Percentiles rank a stretch among this genome's conserved stretches.
Evolutionary conservation across 495 filamentous ascomycete species (phyloP).

Genomic region (Penicillium angulare): DNA sequence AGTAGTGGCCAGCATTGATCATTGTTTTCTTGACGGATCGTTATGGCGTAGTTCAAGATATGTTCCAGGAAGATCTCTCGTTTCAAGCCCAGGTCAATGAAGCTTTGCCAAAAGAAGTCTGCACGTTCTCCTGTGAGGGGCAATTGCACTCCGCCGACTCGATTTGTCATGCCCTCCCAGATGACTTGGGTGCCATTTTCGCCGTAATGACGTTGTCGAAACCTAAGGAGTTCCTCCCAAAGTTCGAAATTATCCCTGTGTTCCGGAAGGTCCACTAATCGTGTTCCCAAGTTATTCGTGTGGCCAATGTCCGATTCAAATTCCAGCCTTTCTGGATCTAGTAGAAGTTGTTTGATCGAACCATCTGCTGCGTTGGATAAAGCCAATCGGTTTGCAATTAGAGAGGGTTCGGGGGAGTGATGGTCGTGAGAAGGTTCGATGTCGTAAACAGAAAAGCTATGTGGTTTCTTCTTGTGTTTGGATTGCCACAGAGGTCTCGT

Average conservation of each 20-base stretch:
- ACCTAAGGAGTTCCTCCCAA: slow-evolving; percentile 65
- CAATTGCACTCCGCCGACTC: slow-evolving; percentile 39
- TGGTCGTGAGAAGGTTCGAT: slow-evolving; percentile 17
- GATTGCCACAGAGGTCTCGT: neutral
- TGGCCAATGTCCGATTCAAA: slow-evolving; percentile 55
- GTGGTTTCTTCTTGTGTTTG: slow-evolving; percentile 13
- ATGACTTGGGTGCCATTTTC: slow-evolving; percentile 56
- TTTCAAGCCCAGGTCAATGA: slow-evolving; percentile 49
- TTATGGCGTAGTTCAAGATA: slow-evolving; percentile 54
- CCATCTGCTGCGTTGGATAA: neutral
- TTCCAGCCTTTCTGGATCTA: slow-evolving; percentile 36
- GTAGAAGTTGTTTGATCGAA: slow-evolving; percentile 11
- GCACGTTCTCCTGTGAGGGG: slow-evolving; percentile 49
- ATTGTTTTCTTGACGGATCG: slow-evolving; percentile 45
- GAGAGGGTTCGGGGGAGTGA: neutral
- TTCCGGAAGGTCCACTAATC: slow-evolving; percentile 54
- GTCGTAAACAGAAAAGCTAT: slow-evolving; percentile 31
- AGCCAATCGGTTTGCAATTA: neutral
- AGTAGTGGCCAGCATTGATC: slow-evolving; percentile 45
- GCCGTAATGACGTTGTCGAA: slow-evolving; percentile 59
- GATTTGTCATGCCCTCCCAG: slow-evolving; percentile 58
- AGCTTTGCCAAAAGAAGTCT: slow-evolving; percentile 55
- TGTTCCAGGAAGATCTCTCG: slow-evolving; percentile 47
- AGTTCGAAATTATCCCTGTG: slow-evolving; percentile 53
- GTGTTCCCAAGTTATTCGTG: slow-evolving; percentile 28